A percentile compares a stretch with the other conserved stretches of the same genome.
These are phyloP conservation scores for Aspergillus nomiae DNA, from an alignment of 2,329 filamentous ascomycete genomes.

Conservation along the genomic window DNA sequence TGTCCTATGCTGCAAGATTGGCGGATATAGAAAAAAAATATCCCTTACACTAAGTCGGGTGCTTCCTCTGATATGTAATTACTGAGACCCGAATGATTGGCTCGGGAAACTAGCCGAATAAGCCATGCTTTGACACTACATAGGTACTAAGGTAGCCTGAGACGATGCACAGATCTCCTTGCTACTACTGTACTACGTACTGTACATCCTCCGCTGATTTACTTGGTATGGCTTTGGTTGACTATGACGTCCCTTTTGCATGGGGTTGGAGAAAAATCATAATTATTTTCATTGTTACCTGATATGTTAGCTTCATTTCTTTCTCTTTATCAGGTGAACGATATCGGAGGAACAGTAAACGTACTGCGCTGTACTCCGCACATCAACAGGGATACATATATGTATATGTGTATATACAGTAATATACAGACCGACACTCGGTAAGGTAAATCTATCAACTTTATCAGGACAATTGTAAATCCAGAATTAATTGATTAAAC, in stretches of 20 bases:
- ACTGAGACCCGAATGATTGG: background rate
- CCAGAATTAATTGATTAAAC: background rate
- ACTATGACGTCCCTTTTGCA: background rate
- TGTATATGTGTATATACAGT: background rate
- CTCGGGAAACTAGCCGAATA: background rate
- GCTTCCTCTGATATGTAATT: background rate
- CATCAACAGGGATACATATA: background rate
- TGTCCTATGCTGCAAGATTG: background rate
- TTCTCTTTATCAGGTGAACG: background rate
- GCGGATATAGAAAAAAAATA: background rate
- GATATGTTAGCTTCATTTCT: no score
- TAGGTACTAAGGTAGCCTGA: no score
- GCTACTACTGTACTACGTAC: background rate
- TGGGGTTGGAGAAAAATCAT: background rate
- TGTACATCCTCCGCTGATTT: background rate
- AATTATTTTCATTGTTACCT: no score
- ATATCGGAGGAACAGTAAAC: background rate
- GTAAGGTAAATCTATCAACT: background rate
- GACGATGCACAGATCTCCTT: background rate
- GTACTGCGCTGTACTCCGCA: background rate
- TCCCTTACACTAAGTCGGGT: background rate
- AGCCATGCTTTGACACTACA: background rate
- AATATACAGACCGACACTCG: background rate
- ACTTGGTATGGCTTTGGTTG: background rate
- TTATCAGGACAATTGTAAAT: background rate